A percentile compares a stretch with the other conserved stretches of the same genome.
phyloP scores from a whole-genome alignment of 2,329 filamentous ascomycete genomes.

The Westerdykella ornata region DNA sequence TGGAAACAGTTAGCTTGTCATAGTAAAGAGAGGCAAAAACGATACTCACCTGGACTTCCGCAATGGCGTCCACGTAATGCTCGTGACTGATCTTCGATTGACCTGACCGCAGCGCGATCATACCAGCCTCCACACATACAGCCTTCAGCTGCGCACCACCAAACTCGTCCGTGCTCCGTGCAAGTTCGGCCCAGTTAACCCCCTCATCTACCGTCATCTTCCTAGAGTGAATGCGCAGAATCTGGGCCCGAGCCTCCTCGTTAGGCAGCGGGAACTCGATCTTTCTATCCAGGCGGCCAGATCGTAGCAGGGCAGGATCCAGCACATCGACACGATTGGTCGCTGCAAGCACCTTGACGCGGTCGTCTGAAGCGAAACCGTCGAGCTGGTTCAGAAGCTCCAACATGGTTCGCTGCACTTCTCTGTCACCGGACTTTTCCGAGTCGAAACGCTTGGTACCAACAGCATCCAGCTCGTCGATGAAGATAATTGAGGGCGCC shows the following conservation, averaged over 20 bases:
- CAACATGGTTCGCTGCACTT: slow-evolving; percentile 98
- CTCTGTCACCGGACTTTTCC: slow-evolving; percentile 94
- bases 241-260: slow-evolving; percentile 94
- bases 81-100: slow-evolving; percentile 97
- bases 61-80: slow-evolving; percentile 97
- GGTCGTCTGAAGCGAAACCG: slow-evolving; percentile 92
- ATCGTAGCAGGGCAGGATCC: slow-evolving; percentile 83
- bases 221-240: slow-evolving; percentile 91
- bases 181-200: slow-evolving; percentile 94
- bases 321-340: slow-evolving; percentile 93
- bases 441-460: slow-evolving; percentile 98
- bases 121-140: slow-evolving; percentile 96
- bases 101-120: slow-evolving; percentile 92
- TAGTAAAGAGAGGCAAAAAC: neutral
- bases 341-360: slow-evolving; percentile 91
- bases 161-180: slow-evolving; percentile 95
- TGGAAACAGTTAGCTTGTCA: slow-evolving; percentile 11
- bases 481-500: slow-evolving; percentile 98
- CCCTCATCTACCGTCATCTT: slow-evolving; percentile 95
- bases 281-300: slow-evolving; percentile 88
- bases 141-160: slow-evolving; percentile 97
- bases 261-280: slow-evolving; percentile 98
- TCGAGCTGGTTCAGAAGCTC: slow-evolving; percentile 98
- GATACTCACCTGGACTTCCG: slow-evolving; percentile 67
- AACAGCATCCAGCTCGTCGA: slow-evolving; percentile 96